Evolutionary conservation across 2,329 filamentous ascomycete genomes (phyloP), one percentile per base, ranked within the genome.

Genomic region (Colletotrichum endophyticum): DNA sequence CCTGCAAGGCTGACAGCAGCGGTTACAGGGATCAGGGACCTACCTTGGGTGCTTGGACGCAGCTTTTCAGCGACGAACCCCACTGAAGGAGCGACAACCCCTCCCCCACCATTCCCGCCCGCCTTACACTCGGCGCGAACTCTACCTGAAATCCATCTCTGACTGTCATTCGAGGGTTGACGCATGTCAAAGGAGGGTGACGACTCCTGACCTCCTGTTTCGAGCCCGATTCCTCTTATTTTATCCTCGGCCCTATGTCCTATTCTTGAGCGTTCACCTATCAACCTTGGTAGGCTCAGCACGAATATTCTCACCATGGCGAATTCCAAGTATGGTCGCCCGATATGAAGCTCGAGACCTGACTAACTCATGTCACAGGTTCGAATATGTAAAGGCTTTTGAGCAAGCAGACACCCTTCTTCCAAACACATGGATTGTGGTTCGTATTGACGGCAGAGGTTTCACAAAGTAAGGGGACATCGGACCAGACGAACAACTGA

Each of bases 371-470:
- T 73, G 79, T 81, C 72, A 15, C 68, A 98, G 95, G 85, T 99
- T 96, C 84, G 96, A 98, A 87, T 99, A 99, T 85, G 96, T 99
- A 78, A 95, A 95, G 83, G 86, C 88, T 64, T 99, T 99, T 82
- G 97, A 99, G 89, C 94, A 94, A 82, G 87, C 93, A 8, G 96
- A 98, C 82, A 86, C 86, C 63, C 87, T 99, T 56, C 90, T 99
- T 27, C 95, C 94, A 70, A 98, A 98, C 83, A 99, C 96, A 30
- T 99, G 96, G 96, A 94, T 99, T 73, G 95, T 99, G 25, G 93
- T 99, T 72, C 93, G 97, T 76, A 93, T 99, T 81, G 97, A 99
- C 86, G 97, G 97, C 28, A 91, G 96, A 78, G 96, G 96, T 22
- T 99, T 99, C 86, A 97, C 96, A 81, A 98, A 98, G 95, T 98